These are phyloP conservation scores for Crepidotus variabilis DNA, from an alignment of 768 basidiomycete genomes.

Conservation along the genomic window DNA sequence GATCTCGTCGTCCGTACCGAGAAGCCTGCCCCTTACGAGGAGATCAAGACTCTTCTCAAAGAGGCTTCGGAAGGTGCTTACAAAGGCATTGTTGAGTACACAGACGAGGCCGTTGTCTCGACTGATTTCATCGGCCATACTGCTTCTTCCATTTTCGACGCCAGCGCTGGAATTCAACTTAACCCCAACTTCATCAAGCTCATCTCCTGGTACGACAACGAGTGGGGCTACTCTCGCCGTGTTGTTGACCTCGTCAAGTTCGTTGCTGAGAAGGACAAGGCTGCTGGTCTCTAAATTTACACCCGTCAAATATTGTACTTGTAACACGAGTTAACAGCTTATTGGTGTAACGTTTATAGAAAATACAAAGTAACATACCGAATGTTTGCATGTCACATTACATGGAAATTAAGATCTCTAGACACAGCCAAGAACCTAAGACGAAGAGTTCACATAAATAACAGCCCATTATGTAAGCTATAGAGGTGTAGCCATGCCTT, in stretches of 20 bases:
- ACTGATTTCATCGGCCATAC: conserved; percentile 85
- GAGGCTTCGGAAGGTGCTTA: conserved; percentile 66
- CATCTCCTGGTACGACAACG: conserved; percentile 93
- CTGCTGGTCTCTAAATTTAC: conserved; percentile 20
- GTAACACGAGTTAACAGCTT: neutral
- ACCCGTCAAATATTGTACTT: neutral
- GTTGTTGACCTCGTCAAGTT: conserved; percentile 86
- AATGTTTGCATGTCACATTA: too few species aligned
- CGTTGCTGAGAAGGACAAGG: conserved; percentile 71
- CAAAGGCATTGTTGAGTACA: conserved; percentile 84
- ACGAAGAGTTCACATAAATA: too few species aligned
- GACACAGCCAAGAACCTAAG: too few species aligned
- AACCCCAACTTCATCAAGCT: conserved; percentile 95
- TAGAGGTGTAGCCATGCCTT: too few species aligned
- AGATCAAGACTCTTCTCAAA: conserved; percentile 87
- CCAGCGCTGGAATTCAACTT: conserved; percentile 87
- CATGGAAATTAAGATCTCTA: too few species aligned
- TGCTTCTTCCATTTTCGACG: conserved; percentile 91
- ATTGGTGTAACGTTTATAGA: neutral
- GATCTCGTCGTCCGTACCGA: conserved; percentile 93
- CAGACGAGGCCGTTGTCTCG: conserved; percentile 90
- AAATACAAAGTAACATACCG: neutral
- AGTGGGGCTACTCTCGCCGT: conserved; percentile 92
- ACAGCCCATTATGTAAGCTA: too few species aligned
- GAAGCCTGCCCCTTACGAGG: conserved; percentile 80